Percentiles rank a stretch among this genome's conserved stretches.
Evolutionary conservation across 176 grass and related monocot genomes (phyloP).

Genomic region (Cenchrus purpureus): DNA sequence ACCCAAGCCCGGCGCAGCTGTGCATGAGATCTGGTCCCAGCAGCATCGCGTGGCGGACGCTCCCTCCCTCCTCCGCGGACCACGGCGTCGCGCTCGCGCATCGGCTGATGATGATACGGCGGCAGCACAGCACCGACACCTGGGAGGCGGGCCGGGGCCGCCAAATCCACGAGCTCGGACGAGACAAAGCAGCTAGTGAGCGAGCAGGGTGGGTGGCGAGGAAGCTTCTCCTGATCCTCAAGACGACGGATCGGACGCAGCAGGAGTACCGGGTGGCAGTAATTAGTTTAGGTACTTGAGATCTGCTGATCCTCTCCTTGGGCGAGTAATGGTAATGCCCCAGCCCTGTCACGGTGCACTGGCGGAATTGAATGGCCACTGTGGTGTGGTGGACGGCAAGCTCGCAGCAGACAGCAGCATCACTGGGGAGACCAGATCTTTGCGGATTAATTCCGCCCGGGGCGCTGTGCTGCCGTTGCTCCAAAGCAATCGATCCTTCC

Average conservation of each 20-base stretch:
- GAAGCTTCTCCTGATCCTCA: slow-evolving; percentile 31
- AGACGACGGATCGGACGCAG: not conserved
- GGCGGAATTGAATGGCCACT: not conserved
- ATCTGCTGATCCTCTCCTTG: not conserved
- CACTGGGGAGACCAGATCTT: not conserved
- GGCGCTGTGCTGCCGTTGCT: not conserved
- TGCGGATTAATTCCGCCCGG: not conserved
- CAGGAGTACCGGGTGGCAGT: not conserved
- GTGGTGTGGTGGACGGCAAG: not conserved
- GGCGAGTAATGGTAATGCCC: not conserved
- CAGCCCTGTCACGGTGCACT: not conserved
- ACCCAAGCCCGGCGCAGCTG: not conserved
- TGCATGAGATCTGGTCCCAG: not conserved
- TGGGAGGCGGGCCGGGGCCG: slow-evolving; percentile 16
- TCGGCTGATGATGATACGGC: not conserved
- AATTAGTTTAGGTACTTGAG: not conserved
- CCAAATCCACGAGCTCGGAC: not conserved
- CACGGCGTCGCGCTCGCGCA: not conserved
- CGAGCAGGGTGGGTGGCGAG: not conserved
- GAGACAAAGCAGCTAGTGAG: not conserved
- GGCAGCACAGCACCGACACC: slow-evolving; percentile 18
- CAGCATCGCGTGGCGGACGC: not conserved
- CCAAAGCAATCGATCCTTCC: not conserved
- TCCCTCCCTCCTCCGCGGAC: not conserved
- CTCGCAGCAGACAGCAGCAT: not conserved